These are phyloP conservation scores for Uromyces viciae-fabae DNA, from an alignment of 1,284 basidiomycete genomes.

Conservation along the genomic window DNA sequence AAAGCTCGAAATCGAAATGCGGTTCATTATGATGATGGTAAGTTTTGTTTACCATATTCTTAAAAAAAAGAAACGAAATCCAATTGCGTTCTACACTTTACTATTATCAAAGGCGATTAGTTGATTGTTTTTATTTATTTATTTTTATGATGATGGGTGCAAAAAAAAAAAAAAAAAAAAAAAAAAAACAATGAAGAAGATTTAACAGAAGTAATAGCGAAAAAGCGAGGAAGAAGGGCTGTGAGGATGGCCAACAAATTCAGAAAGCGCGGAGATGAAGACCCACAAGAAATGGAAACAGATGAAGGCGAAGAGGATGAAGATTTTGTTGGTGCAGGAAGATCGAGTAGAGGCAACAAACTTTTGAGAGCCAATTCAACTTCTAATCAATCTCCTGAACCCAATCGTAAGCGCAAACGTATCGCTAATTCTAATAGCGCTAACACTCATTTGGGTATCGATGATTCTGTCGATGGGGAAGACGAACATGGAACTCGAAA, in stretches of 20 bases:
- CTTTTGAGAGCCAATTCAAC: slow-evolving; percentile 36
- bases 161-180: slow-evolving; percentile 55
- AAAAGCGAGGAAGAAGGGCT: slow-evolving; percentile 54
- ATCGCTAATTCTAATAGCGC: no score
- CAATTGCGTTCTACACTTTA: no score
- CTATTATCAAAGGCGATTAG: no score
- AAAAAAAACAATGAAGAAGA: slow-evolving; percentile 55
- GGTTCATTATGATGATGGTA: slow-evolving; percentile 55
- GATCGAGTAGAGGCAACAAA: slow-evolving; percentile 17
- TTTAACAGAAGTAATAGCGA: slow-evolving; percentile 54
- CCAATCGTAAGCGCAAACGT: slow-evolving; percentile 41
- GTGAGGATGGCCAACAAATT: slow-evolving; percentile 49
- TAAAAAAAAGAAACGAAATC: neutral
- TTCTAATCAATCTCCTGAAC: slow-evolving; percentile 35
- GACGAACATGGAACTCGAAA: slow-evolving; percentile 38
- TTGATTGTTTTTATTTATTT: no score
- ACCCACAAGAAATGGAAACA: slow-evolving; percentile 25
- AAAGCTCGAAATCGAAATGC: slow-evolving; percentile 51
- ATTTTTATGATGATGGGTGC: slow-evolving; percentile 46
- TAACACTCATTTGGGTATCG: slow-evolving; percentile 22
- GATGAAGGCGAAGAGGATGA: slow-evolving; percentile 48
- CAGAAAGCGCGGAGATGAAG: slow-evolving; percentile 47
- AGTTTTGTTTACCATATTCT: neutral
- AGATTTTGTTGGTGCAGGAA: slow-evolving; percentile 48
- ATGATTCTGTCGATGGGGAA: slow-evolving; percentile 37